Evolutionary conservation across 768 basidiomycete species (phyloP).

Genomic region (Collybia sp.): DNA sequence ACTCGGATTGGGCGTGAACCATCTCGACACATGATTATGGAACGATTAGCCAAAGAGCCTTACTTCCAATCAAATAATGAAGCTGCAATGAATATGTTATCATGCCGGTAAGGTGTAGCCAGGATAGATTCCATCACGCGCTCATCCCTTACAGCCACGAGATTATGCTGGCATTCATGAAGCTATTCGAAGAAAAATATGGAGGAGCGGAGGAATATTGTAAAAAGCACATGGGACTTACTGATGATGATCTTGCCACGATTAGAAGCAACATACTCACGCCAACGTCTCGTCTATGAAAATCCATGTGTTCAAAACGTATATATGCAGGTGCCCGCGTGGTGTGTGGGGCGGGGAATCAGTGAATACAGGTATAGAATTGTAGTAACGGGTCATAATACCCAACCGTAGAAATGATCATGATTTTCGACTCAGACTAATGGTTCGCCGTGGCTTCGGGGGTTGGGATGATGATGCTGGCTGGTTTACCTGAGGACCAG

Average conservation of each 20-base stretch:
- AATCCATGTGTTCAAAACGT: background rate
- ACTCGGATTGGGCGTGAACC: constrained; percentile 80
- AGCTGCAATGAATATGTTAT: constrained; percentile 80
- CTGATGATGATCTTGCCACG: constrained; percentile 54
- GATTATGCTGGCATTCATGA: constrained; percentile 72
- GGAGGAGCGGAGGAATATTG: constrained; percentile 65
- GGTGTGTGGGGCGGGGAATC: constrained; percentile 5
- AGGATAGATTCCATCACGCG: background rate
- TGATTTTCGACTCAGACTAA: constrained; percentile 27
- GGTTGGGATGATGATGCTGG: constrained; percentile 16
- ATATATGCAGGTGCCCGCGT: constrained; percentile 8
- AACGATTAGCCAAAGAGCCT: constrained; percentile 64
- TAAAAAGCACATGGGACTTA: constrained; percentile 49
- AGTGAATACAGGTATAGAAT: too few relatives aligned
- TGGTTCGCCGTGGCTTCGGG: constrained; percentile 35
- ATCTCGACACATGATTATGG: constrained; percentile 64
- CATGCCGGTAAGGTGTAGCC: constrained; percentile 52
- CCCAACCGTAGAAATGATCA: too few relatives aligned
- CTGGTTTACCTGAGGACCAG: background rate
- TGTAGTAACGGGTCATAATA: too few relatives aligned
- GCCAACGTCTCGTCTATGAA: constrained; percentile 5
- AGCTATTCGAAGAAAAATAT: constrained; percentile 57
- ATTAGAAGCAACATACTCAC: constrained; percentile 58
- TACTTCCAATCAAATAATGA: constrained; percentile 69
- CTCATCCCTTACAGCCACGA: constrained; percentile 42